Evolutionary conservation across 768 basidiomycete genomes (phyloP).

Genomic region (Rhizopogon salebrosus): DNA sequence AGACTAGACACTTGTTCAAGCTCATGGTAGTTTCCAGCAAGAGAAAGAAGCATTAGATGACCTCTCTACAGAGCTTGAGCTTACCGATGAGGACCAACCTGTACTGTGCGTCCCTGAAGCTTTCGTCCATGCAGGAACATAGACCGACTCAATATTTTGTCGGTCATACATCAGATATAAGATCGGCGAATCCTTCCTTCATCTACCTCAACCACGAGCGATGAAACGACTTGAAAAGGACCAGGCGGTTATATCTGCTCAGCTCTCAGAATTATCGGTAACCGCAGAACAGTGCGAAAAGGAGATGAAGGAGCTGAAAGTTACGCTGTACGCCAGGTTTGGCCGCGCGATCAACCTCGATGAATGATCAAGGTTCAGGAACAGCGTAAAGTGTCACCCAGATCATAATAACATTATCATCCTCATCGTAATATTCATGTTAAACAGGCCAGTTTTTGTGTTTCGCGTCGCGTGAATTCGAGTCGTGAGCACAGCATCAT

Average conservation of each 20-base stretch:
- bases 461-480: no score
- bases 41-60: slow-evolving; percentile 95
- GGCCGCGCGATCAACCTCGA: slow-evolving; percentile 92
- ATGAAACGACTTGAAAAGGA: slow-evolving; percentile 68
- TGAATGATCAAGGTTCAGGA: slow-evolving; percentile 35
- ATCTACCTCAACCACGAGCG: slow-evolving; percentile 66
- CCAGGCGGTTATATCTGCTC: slow-evolving; percentile 50
- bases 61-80: slow-evolving; percentile 79
- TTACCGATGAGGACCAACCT: slow-evolving; percentile 78
- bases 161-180: slow-evolving; percentile 55
- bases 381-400: not conserved
- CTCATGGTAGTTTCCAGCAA: slow-evolving; percentile 46
- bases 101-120: slow-evolving; percentile 53
- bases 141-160: not conserved
- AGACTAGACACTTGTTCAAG: not conserved
- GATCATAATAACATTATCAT: not conserved
- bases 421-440: not conserved
- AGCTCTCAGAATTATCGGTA: slow-evolving; percentile 45
- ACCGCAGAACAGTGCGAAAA: slow-evolving; percentile 62
- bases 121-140: not conserved
- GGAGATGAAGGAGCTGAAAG: slow-evolving; percentile 78
- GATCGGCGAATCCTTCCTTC: slow-evolving; percentile 85
- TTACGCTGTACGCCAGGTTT: slow-evolving; percentile 83
- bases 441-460: not conserved
- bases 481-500: not conserved